Percentiles rank a stretch among this genome's conserved stretches.
These are phyloP conservation scores for Vanrija humicola DNA, from an alignment of 1,284 basidiomycete species.

Conservation along the genomic window DNA sequence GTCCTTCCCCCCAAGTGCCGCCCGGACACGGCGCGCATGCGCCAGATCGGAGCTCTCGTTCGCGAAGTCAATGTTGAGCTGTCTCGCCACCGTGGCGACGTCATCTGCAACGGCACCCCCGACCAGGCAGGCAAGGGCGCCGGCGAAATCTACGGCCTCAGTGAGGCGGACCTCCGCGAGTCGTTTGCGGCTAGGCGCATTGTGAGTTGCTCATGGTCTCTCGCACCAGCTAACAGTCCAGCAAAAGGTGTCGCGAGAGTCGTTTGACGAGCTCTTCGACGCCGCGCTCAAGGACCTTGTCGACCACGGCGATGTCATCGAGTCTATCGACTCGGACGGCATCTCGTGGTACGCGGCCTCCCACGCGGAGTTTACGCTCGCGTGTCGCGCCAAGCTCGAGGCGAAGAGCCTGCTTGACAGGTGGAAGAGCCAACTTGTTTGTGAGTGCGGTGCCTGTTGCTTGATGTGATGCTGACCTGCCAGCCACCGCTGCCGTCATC, in stretches of 20 bases:
- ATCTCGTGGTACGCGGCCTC: slow-evolving; percentile 74
- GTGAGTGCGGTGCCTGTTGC: slow-evolving; percentile 51
- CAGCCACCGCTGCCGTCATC: slow-evolving; percentile 40
- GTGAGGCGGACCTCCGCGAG: slow-evolving; percentile 52
- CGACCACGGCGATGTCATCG: slow-evolving; percentile 73
- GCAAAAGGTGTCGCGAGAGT: slow-evolving; percentile 32
- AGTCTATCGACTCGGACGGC: slow-evolving; percentile 66
- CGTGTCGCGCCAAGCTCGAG: slow-evolving; percentile 68
- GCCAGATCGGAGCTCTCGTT: slow-evolving; percentile 71
- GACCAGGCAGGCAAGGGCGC: slow-evolving; percentile 62
- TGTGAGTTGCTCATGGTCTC: slow-evolving; percentile 17
- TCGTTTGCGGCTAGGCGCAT: slow-evolving; percentile 34
- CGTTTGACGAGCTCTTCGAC: slow-evolving; percentile 44
- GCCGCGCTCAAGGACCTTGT: slow-evolving; percentile 78
- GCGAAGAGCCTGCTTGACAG: slow-evolving; percentile 62
- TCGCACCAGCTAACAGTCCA: slow-evolving; percentile 8
- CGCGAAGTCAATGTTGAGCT: slow-evolving; percentile 67
- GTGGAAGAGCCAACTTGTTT: slow-evolving; percentile 65
- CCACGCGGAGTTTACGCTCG: slow-evolving; percentile 65
- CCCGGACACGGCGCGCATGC: slow-evolving; percentile 75
- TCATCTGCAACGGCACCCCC: slow-evolving; percentile 60
- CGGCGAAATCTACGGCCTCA: slow-evolving; percentile 69
- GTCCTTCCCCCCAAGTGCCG: slow-evolving; percentile 75
- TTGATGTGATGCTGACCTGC: slow-evolving; percentile 10
- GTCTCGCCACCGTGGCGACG: slow-evolving; percentile 63